Base-by-base conservation (phyloP, 2,329 filamentous ascomycete species). In the Aspergillus ochraceus region DNA sequence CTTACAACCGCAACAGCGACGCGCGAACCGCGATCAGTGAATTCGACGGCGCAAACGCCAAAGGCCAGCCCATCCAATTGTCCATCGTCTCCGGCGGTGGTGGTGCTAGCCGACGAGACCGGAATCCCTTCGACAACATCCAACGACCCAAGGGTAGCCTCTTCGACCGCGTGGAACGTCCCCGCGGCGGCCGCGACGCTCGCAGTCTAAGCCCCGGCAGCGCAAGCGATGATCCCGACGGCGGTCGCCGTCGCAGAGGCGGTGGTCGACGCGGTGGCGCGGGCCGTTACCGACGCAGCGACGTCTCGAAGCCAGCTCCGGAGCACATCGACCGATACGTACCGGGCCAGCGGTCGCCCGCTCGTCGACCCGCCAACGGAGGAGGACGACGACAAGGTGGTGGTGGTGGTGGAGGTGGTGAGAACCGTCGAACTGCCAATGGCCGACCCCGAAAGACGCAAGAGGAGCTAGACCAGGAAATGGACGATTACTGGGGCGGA, bases 381-480 rank as follows among this genome's bases (percentile, higher is more conserved):
- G 76, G 84, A 22, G 22, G 45, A 78, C 58, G 79, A 79, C 64
- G 71, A 72, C 46, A 73, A 69, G 50, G 72, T 71, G 45, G 67
- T 71, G 52, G 63, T 49, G 29, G 68, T 14, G 24, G 71, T 22
- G 70, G 64, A 26, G 61, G 59, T 46, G 64, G 59, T 60, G 71
- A 60, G 56, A 68, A 72, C 75, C 61, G 79, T 76, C 65, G 78
- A 32, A 80, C 80, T 51, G 81, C 79, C 19, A 83, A 85, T 55
- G 68, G 65, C 22, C 84, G 91, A 52, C 83, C 87, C 2, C 89
- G 87, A 77, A 97, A 96, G 84, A 97, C 93, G 0, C 90, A 92
- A 66, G 91, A 96, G 69, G 91, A 97, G 74, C 82, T 97, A 46
- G 93, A 97, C 74, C 91, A 91, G n/a, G 93, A 97, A 78, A 97